Evolutionary conservation across 768 basidiomycete species (phyloP).

Genomic region (Cystobasidium tubakii): DNA sequence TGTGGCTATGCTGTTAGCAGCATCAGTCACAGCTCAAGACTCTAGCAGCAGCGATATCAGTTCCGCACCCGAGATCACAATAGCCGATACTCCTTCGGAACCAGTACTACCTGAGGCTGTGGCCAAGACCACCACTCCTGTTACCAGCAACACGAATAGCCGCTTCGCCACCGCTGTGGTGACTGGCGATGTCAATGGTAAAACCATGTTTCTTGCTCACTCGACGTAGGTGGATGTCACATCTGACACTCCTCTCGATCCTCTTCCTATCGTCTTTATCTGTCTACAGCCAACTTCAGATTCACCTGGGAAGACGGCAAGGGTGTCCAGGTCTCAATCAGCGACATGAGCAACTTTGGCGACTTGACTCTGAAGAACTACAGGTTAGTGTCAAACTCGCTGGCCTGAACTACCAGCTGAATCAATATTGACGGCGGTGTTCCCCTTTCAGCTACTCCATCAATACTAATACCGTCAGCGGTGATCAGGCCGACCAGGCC

Average conservation of each 20-base stretch:
- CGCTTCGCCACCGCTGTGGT: conserved; percentile 2
- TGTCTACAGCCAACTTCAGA: conserved; percentile 2
- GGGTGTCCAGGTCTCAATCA: not conserved
- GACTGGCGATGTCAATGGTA: conserved; percentile 4
- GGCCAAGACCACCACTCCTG: not conserved
- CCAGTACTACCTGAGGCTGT: too few relatives aligned
- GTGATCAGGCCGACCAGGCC: not conserved
- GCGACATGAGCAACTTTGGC: not conserved
- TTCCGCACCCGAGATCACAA: not conserved
- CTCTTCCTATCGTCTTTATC: too few relatives aligned
- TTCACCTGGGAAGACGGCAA: not conserved
- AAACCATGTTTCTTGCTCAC: not conserved
- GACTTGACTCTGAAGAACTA: not conserved
- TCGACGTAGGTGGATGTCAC: too few relatives aligned
- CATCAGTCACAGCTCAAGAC: not conserved
- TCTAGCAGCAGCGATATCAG: not conserved
- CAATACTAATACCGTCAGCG: conserved; percentile 9
- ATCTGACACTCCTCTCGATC: too few relatives aligned
- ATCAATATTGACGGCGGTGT: too few relatives aligned
- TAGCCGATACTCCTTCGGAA: too few relatives aligned
- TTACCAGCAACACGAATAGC: not conserved
- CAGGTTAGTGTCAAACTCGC: not conserved
- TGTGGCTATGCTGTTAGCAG: not conserved
- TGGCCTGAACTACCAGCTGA: not conserved
- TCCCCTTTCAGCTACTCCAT: not conserved